Base-by-base conservation (phyloP, 768 basidiomycete species). In the Tremella fuciformis region DNA sequence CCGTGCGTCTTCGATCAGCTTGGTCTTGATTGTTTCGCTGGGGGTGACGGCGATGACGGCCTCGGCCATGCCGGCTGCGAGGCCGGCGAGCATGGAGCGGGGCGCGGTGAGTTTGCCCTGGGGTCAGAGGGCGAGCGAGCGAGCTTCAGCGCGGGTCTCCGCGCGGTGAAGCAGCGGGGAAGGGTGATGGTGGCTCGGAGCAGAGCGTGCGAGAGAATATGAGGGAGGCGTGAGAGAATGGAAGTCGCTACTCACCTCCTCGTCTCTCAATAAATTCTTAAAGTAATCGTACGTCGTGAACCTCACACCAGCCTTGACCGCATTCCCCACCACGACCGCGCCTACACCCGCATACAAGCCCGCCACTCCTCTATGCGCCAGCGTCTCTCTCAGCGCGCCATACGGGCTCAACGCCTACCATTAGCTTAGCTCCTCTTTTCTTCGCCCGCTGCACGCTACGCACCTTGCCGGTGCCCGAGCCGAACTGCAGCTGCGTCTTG, bases 11-110 rank as follows among this genome's bases (percentile, higher is more conserved):
- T 92, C 92, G 58, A 99, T 93, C 57, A 98, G 83, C 74, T 99
- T 99, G 21, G 96, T 99, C 75, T 99, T 99, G 81, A 98, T 96
- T 0, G 94, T 98, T 76, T 99, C 92, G 16, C 89, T 91, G 2
- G 92, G 92, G 0, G 92, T 96, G 6, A 97, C 92, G 1, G 92
- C 92, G 54, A 94, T 83, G 22, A 93, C 74, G 0, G 92, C 89
- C 74, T 96, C 92, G 69, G 80, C 86, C 84, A 91, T 84, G 1
- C 92, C 92, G 1, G 92, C 92, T 46, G 71, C 78, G 13, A 80
- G 65, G 15, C 79, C 79, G 13, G 79, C 79, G 73, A 68, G 42
- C 54, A 61, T 57, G 2, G 59, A 92, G 22, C 85, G 79, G 11
- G 88, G 85, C 0, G 91, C 84, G 60, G 84, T 87, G 44, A 94